Evolutionary conservation across 345 rosid genomes (phyloP).

Genomic region (Rhizophora mangle): DNA sequence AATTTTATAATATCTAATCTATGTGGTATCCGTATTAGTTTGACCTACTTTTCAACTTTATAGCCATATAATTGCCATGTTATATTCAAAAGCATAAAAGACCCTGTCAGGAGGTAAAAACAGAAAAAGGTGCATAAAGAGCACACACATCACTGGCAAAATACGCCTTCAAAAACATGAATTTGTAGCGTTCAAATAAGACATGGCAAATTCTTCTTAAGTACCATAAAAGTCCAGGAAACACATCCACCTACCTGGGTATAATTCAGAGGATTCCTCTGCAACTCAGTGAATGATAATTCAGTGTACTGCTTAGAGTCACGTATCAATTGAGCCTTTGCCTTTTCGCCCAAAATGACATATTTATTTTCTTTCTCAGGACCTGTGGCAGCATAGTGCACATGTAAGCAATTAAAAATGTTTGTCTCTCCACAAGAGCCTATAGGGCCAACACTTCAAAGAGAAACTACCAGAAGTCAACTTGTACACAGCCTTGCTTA

Average conservation of each 20-base stretch:
- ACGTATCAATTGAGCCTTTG: conserved; percentile 73
- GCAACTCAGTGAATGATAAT: conserved; percentile 67
- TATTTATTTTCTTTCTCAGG: conserved; percentile 81
- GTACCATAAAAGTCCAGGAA: neutral
- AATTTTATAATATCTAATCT: neutral
- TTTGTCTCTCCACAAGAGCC: neutral
- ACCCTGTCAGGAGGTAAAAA: neutral
- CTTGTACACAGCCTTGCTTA: conserved; percentile 68
- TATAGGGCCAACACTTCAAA: neutral
- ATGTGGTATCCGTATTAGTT: neutral
- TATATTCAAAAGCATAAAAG: neutral
- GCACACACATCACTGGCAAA: too few relatives aligned
- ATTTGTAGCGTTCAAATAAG: too few relatives aligned
- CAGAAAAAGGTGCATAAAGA: neutral
- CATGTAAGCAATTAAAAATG: conserved; percentile 16
- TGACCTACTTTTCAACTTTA: neutral
- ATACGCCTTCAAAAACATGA: too few relatives aligned
- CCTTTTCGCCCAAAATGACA: conserved; percentile 91
- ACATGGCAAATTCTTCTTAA: neutral
- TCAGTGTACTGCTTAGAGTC: conserved; percentile 76
- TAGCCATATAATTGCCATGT: neutral
- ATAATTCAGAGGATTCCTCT: conserved; percentile 84
- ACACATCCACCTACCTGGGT: conserved; percentile 57
- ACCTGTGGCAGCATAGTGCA: conserved; percentile 39
- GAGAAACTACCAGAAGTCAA: conserved; percentile 58